Evolutionary conservation across 495 filamentous ascomycete species (phyloP).

Genomic region (Tuber magnatum): DNA sequence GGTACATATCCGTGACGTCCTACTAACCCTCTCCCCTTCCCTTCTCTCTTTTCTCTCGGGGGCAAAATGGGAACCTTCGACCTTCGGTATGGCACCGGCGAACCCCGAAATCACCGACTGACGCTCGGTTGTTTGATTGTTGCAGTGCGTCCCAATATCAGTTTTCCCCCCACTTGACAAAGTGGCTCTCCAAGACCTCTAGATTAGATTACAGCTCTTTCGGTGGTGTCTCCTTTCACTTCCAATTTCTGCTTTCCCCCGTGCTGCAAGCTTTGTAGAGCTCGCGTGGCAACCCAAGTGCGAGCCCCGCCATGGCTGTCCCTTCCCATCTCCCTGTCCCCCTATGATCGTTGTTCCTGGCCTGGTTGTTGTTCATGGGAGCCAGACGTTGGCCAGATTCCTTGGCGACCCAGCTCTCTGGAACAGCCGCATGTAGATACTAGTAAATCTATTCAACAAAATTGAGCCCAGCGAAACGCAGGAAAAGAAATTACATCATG

Average conservation of each 20-base stretch:
- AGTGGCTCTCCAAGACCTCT: not conserved
- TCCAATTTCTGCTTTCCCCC: not conserved
- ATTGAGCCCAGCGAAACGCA: too few relatives aligned
- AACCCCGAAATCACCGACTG: not conserved
- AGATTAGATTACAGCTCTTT: not conserved
- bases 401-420: conserved; percentile 18
- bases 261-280: not conserved
- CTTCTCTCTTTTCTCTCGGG: not conserved
- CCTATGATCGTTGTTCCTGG: not conserved
- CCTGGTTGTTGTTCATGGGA: not conserved
- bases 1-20: conserved; percentile 15
- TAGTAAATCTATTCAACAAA: too few relatives aligned
- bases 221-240: not conserved
- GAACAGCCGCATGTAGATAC: conserved; percentile 31
- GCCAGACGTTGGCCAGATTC: not conserved
- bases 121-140: not conserved
- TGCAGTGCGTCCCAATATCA: not conserved
- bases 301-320: not conserved
- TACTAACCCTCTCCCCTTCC: conserved; percentile 3
- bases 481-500: too few relatives aligned
- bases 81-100: not conserved
- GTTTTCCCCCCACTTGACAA: not conserved
- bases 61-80: not conserved
- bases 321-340: not conserved
- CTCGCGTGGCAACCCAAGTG: too few relatives aligned